Percentiles rank a stretch among this genome's conserved stretches.
phyloP scores from a whole-genome alignment of 2,329 filamentous ascomycete genomes.

The Stenocarpella maydis region DNA sequence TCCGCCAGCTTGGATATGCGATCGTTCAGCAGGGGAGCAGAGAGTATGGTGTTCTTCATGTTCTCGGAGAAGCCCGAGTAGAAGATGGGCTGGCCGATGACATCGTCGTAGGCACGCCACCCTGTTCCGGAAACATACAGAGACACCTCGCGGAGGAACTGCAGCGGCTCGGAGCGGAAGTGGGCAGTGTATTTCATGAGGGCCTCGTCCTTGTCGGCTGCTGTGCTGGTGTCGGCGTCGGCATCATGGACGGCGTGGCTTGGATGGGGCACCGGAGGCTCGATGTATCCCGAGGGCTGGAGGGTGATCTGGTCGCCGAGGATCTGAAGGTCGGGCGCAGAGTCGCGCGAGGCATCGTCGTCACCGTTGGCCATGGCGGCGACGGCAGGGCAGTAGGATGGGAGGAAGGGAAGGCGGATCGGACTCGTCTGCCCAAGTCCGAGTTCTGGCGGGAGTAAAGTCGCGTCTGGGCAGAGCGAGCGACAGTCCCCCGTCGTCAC shows the following conservation, averaged over 20 bases:
- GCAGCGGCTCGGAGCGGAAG: slow-evolving; percentile 76
- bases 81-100: slow-evolving; percentile 92
- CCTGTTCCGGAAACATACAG: slow-evolving; percentile 91
- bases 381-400: neutral
- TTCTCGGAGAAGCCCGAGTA: slow-evolving; percentile 91
- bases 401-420: neutral
- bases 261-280: slow-evolving; percentile 46
- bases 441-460: neutral
- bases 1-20: slow-evolving; percentile 82
- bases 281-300: slow-evolving; percentile 74
- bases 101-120: slow-evolving; percentile 92
- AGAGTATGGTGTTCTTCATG: slow-evolving; percentile 82
- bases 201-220: slow-evolving; percentile 67
- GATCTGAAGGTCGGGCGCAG: slow-evolving; percentile 80
- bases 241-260: slow-evolving; percentile 43
- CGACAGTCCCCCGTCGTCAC: neutral
- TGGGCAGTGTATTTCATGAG: slow-evolving; percentile 85
- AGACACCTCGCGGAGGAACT: slow-evolving; percentile 92
- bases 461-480: neutral
- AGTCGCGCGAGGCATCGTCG: slow-evolving; percentile 53
- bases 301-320: slow-evolving; percentile 77
- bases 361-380: slow-evolving; percentile 47
- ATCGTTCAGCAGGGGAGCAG: slow-evolving; percentile 75
- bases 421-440: slow-evolving; percentile 26
- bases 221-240: neutral